These are phyloP conservation scores for Trichoderma erinaceum DNA, from an alignment of 495 filamentous ascomycete genomes.

Conservation along the genomic window DNA sequence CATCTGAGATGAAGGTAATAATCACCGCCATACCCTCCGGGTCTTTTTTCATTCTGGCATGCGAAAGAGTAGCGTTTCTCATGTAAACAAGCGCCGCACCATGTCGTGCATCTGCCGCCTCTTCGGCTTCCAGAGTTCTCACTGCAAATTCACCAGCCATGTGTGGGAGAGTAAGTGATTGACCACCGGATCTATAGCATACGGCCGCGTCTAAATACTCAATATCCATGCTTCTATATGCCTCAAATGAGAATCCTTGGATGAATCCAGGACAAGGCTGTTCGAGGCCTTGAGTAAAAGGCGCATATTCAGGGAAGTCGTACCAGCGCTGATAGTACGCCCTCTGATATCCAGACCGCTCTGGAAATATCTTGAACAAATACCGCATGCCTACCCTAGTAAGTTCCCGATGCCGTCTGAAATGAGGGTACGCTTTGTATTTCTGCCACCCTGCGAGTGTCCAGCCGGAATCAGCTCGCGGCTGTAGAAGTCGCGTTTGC, in stretches of 20 bases:
- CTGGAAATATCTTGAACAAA: neutral
- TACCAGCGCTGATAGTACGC: neutral
- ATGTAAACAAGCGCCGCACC: slow-evolving; percentile 31
- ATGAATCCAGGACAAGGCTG: slow-evolving; percentile 5
- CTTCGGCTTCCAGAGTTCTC: neutral
- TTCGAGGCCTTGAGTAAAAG: neutral
- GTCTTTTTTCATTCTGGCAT: too few relatives aligned
- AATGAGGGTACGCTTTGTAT: neutral
- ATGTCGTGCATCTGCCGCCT: neutral
- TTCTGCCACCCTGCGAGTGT: neutral
- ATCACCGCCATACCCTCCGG: slow-evolving; percentile 24
- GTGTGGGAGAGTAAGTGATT: neutral
- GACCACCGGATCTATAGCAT: neutral
- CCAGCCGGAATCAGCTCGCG: neutral
- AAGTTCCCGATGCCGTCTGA: neutral
- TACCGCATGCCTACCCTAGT: neutral
- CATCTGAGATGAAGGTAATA: slow-evolving; percentile 32
- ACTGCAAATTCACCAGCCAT: neutral
- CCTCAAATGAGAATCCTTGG: neutral
- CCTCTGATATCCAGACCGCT: neutral
- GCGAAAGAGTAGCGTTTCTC: slow-evolving; percentile 17
- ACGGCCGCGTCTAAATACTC: neutral
- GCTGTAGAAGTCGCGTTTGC: neutral
- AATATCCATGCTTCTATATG: neutral
- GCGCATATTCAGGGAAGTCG: neutral